A percentile compares a stretch with the other conserved stretches of the same genome.
These are phyloP conservation scores for Phytophthora capsici DNA, from an alignment of 352 stramenopile species.

Conservation along the genomic window DNA sequence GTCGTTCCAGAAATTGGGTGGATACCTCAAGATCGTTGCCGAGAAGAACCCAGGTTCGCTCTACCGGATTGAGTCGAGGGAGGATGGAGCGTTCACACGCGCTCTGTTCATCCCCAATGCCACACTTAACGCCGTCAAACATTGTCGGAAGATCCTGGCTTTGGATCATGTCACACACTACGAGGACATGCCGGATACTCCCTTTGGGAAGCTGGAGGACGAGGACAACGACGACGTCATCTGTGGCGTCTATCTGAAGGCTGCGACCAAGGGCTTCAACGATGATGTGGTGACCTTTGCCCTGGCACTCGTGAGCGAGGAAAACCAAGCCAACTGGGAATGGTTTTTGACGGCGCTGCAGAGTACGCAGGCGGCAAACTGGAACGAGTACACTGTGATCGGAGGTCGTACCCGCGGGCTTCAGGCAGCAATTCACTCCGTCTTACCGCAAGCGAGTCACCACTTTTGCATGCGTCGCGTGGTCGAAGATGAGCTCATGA, in stretches of 20 bases:
- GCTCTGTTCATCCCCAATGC: slow-evolving; percentile 66
- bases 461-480: slow-evolving; percentile 79
- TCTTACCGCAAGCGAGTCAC: slow-evolving; percentile 67
- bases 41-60: slow-evolving; percentile 74
- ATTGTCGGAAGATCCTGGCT: slow-evolving; percentile 67
- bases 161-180: slow-evolving; percentile 61
- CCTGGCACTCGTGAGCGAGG: slow-evolving; percentile 66
- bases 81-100: slow-evolving; percentile 63
- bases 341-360: slow-evolving; percentile 74
- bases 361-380: slow-evolving; percentile 45
- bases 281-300: slow-evolving; percentile 73
- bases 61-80: slow-evolving; percentile 57
- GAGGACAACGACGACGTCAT: slow-evolving; percentile 74
- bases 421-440: slow-evolving; percentile 50
- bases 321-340: slow-evolving; percentile 76
- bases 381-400: slow-evolving; percentile 77
- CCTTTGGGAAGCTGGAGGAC: slow-evolving; percentile 50
- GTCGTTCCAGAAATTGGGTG: slow-evolving; percentile 73
- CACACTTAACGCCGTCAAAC: slow-evolving; percentile 57
- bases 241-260: slow-evolving; percentile 79
- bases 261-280: slow-evolving; percentile 77
- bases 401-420: slow-evolving; percentile 62
- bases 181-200: slow-evolving; percentile 45
- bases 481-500: slow-evolving; percentile 72
- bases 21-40: slow-evolving; percentile 67